A percentile compares a stretch with the other conserved stretches of the same genome.
phyloP scores from a whole-genome alignment of 2,329 filamentous ascomycete species.

The Fusarium albosuccineum region DNA sequence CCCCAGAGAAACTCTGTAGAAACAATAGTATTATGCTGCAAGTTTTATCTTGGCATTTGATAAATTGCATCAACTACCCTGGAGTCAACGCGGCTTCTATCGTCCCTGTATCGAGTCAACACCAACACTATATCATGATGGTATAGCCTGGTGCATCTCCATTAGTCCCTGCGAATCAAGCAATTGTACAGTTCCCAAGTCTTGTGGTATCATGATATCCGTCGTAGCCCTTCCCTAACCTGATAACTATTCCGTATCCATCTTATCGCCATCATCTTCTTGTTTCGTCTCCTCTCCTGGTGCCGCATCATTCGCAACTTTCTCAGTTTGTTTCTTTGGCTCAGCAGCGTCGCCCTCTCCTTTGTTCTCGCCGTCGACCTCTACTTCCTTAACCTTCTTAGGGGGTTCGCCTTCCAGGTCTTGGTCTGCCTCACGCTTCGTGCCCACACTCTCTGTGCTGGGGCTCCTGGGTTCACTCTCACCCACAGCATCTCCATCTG shows the following conservation, averaged over 20 bases:
- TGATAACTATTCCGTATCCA: constrained; percentile 44
- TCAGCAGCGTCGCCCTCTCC: constrained; percentile 26
- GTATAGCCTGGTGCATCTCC: constrained; percentile 9
- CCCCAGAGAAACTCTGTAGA: too few relatives aligned
- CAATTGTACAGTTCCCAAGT: constrained; percentile 5
- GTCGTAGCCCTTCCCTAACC: constrained; percentile 5
- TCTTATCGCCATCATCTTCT: constrained; percentile 39
- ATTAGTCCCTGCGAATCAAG: constrained; percentile 4
- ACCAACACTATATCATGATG: not conserved
- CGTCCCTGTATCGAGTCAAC: too few relatives aligned
- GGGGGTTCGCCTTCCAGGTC: constrained; percentile 55
- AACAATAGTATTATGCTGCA: too few relatives aligned
- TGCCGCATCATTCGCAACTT: constrained; percentile 18
- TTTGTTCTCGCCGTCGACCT: constrained; percentile 56
- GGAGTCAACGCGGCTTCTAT: too few relatives aligned
- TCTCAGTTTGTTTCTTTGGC: constrained; percentile 12
- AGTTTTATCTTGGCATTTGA: too few relatives aligned
- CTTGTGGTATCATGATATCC: constrained; percentile 25
- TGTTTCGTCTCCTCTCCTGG: constrained; percentile 40
- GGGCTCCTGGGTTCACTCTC: constrained; percentile 48
- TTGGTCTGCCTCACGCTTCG: constrained; percentile 69
- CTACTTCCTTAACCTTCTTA: constrained; percentile 66
- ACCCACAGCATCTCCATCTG: constrained; percentile 40
- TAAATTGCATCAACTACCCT: too few relatives aligned
- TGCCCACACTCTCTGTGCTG: constrained; percentile 52